A percentile compares a stretch with the other conserved stretches of the same genome.
phyloP scores from a whole-genome alignment of 768 basidiomycete species.

The Sistotremastrum suecicum region DNA sequence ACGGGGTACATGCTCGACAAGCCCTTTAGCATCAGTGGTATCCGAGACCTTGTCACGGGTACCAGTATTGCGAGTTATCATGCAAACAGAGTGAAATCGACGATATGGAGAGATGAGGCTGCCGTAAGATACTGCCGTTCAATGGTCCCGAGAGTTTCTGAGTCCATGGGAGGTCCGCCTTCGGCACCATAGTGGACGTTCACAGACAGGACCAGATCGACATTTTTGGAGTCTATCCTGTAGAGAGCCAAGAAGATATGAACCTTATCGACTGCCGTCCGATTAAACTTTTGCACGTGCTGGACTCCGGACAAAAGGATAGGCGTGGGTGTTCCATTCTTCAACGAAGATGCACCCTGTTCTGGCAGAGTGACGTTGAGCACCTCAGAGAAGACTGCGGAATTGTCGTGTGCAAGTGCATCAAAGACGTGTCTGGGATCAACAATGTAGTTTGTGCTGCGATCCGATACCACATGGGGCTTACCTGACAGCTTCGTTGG shows the following conservation, averaged over 20 bases:
- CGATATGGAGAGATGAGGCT: conserved; percentile 45
- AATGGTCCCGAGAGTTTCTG: conserved; percentile 22
- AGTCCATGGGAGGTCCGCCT: conserved; percentile 30
- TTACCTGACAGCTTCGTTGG: conserved; percentile 57
- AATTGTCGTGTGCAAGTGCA: conserved; percentile 84
- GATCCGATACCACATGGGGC: conserved; percentile 10
- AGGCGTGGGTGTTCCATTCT: conserved; percentile 40
- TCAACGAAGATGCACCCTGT: conserved; percentile 25
- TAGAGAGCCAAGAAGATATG: conserved; percentile 70
- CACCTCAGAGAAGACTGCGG: conserved; percentile 40
- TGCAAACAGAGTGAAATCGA: conserved; percentile 58
- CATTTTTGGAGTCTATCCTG: conserved; percentile 51
- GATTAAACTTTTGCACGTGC: conserved; percentile 64
- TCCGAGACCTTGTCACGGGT: no score
- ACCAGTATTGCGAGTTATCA: conserved; percentile 15
- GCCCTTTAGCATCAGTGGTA: no score
- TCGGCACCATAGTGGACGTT: conserved; percentile 54
- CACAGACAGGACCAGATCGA: conserved; percentile 75
- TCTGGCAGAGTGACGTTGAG: conserved; percentile 19
- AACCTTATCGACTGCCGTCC: conserved; percentile 44
- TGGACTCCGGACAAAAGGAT: conserved; percentile 59
- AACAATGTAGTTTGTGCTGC: conserved; percentile 4
- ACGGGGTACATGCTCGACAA: no score
- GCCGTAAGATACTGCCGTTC: conserved; percentile 38
- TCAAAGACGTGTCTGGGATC: conserved; percentile 72